Evolutionary conservation across 1,139 yeast genomes (phyloP).

Genomic region (Keqinozyma sinolaborantium): DNA sequence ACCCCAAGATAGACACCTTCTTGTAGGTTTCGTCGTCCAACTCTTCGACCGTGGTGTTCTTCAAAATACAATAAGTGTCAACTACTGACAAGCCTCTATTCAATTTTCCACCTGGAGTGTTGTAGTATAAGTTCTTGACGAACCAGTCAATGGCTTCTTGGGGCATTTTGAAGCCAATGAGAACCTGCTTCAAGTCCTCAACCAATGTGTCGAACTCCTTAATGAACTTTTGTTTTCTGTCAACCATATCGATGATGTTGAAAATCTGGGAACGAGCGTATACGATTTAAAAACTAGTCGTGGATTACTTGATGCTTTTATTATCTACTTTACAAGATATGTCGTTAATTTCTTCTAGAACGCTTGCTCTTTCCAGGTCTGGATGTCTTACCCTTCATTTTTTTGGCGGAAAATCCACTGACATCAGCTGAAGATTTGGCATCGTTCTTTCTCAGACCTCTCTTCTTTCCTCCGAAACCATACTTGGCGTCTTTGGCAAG

Average conservation of each 20-base stretch:
- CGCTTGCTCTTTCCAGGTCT: constrained; percentile 81
- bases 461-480: constrained; percentile 70
- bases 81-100: constrained; percentile 95
- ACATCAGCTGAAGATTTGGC: constrained; percentile 72
- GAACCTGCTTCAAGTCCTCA: constrained; percentile 63
- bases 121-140: constrained; percentile 68
- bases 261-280: background rate
- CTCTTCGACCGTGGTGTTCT: constrained; percentile 57
- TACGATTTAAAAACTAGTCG: background rate
- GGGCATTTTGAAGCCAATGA: constrained; percentile 76
- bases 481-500: constrained; percentile 62
- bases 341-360: constrained; percentile 20
- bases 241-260: constrained; percentile 4
- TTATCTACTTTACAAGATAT: constrained; percentile 4
- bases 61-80: constrained; percentile 84
- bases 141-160: constrained; percentile 87
- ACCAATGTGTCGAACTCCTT: constrained; percentile 75
- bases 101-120: constrained; percentile 94
- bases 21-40: constrained; percentile 68
- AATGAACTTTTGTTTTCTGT: constrained; percentile 50
- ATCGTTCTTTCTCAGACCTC: constrained; percentile 70
- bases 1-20: constrained; percentile 86
- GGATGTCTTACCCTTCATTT: constrained; percentile 45
- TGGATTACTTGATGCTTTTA: constrained; percentile 1
- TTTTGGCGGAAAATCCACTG: constrained; percentile 55